Evolutionary conservation across 768 basidiomycete species (phyloP).

Genomic region (Phlebiopsis gigantea): DNA sequence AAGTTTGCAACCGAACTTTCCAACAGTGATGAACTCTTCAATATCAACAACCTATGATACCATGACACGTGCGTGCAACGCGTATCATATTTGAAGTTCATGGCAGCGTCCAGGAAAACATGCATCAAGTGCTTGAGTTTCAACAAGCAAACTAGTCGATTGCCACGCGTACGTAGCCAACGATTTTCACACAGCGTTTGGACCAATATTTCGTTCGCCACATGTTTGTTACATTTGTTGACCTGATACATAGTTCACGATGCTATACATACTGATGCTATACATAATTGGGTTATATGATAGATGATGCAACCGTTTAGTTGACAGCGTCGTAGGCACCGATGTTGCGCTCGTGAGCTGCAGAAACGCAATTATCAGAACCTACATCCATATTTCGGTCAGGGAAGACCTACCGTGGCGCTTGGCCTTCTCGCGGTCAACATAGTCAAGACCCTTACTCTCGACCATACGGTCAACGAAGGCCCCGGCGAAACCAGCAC

Average conservation of each 20-base stretch:
- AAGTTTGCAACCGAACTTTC: too few relatives aligned
- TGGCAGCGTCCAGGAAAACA: too few relatives aligned
- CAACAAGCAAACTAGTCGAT: too few relatives aligned
- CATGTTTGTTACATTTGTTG: slow-evolving; percentile 1
- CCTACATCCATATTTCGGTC: background rate
- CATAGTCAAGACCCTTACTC: slow-evolving; percentile 40
- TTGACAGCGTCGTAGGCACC: slow-evolving; percentile 7
- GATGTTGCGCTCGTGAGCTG: slow-evolving; percentile 10
- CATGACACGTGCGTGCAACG: too few relatives aligned
- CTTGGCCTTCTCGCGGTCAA: slow-evolving; percentile 41
- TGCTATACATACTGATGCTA: background rate
- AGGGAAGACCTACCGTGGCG: slow-evolving; percentile 23
- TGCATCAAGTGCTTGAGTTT: too few relatives aligned
- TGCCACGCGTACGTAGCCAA: too few relatives aligned
- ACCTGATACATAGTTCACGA: slow-evolving; percentile 4
- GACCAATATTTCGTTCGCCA: too few relatives aligned
- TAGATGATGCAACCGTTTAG: background rate
- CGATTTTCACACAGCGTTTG: too few relatives aligned
- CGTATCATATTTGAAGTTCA: too few relatives aligned
- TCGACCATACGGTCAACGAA: slow-evolving; percentile 52
- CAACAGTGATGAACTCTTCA: too few relatives aligned
- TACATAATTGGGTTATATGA: background rate
- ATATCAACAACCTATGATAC: too few relatives aligned
- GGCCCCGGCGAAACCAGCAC: slow-evolving; percentile 51
- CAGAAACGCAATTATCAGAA: background rate